A percentile compares a stretch with the other conserved stretches of the same genome.
Conservation (phyloP, 1,139 yeast genomes). For the Zygosaccharomyces sapae region DNA sequence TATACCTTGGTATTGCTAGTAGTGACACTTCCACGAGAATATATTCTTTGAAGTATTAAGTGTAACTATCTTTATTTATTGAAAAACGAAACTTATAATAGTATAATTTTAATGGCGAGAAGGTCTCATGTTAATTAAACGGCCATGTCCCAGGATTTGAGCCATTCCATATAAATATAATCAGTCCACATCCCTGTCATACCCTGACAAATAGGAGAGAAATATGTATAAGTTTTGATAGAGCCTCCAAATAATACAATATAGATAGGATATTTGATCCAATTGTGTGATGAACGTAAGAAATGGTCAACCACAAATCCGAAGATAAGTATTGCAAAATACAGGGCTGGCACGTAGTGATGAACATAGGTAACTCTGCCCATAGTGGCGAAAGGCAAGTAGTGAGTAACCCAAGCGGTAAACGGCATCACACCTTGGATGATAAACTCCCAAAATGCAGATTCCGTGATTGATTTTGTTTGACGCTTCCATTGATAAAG, state of each 20-base stretch:
- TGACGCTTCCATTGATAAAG: conserved; percentile 65
- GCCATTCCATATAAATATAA: conserved; percentile 46
- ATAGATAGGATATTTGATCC: conserved; percentile 36
- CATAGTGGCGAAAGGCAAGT: conserved; percentile 69
- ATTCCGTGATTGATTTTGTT: conserved; percentile 27
- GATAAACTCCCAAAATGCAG: conserved; percentile 36
- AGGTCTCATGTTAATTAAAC: conserved; percentile 7
- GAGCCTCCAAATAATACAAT: conserved; percentile 39
- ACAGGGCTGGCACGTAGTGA: conserved; percentile 77
- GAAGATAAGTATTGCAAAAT: conserved; percentile 65
- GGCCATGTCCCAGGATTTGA: conserved; percentile 44
- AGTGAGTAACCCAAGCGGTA: conserved; percentile 69
- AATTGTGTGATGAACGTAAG: conserved; percentile 22
- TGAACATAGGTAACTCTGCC: conserved; percentile 81
- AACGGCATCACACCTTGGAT: conserved; percentile 62
- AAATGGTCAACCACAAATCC: conserved; percentile 54
- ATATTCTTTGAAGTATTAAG: conserved; percentile 36
- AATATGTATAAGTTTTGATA: conserved; percentile 44
- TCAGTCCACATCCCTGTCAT: conserved; percentile 47
- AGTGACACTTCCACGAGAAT: conserved; percentile 66
- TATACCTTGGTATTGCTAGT: conserved; percentile 61
- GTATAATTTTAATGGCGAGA: background rate
- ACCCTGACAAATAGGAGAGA: conserved; percentile 52
- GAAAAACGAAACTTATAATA: background rate
- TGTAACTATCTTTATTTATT: background rate